These are phyloP conservation scores for Komagataella kurtzmanii DNA, from an alignment of 805 yeast genomes.

Conservation along the genomic window DNA sequence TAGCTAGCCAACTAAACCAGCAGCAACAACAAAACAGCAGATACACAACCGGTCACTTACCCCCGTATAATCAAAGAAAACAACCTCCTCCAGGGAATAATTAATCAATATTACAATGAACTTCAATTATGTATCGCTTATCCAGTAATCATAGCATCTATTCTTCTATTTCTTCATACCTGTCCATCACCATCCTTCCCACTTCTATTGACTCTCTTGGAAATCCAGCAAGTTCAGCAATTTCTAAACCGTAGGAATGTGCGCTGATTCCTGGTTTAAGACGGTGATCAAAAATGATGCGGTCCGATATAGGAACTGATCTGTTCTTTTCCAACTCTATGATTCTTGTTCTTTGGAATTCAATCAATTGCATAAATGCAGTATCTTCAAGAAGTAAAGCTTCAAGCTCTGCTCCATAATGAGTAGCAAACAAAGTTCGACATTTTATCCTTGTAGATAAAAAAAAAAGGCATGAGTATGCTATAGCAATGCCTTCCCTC, in stretches of 20 bases:
- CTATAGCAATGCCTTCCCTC: slow-evolving; percentile 73
- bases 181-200: slow-evolving; percentile 25
- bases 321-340: neutral
- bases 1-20: slow-evolving; percentile 9
- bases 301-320: slow-evolving; percentile 13
- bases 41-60: slow-evolving; percentile 1
- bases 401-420: slow-evolving; percentile 51
- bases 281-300: slow-evolving; percentile 37
- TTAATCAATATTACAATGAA: slow-evolving; percentile 1
- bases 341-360: neutral
- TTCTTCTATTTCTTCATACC: neutral
- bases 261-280: slow-evolving; percentile 56
- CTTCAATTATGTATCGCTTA: neutral
- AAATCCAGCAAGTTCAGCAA: slow-evolving; percentile 71
- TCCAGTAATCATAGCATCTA: no score
- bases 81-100: slow-evolving; percentile 2
- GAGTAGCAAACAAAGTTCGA: slow-evolving; percentile 81
- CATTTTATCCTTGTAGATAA: slow-evolving; percentile 42
- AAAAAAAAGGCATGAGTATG: slow-evolving; percentile 58
- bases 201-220: slow-evolving; percentile 42
- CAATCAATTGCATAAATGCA: neutral
- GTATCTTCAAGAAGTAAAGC: neutral
- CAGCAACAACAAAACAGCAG: slow-evolving; percentile 5
- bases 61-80: slow-evolving; percentile 1
- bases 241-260: slow-evolving; percentile 63